phyloP scores from a whole-genome alignment of 306 rosid genomes.

The Vigna trinervia region DNA sequence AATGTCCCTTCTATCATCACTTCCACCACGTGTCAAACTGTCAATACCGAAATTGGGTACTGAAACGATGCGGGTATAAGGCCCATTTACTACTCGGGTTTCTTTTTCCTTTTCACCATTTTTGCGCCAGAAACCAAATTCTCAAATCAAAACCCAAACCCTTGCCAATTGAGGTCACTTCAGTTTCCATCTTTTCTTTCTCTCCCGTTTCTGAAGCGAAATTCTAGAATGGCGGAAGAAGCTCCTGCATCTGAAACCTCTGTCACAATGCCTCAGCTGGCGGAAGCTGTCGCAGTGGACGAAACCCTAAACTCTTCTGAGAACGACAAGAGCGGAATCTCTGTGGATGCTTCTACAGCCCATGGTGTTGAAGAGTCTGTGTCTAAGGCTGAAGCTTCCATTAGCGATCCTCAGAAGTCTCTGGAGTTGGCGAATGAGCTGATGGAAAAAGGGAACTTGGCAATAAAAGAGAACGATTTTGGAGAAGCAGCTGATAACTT shows the following conservation, averaged over 20 bases:
- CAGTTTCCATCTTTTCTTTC: neutral
- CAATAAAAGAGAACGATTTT: constrained; percentile 73
- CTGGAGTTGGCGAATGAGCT: constrained; percentile 66
- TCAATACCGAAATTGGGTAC: neutral
- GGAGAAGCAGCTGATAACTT: constrained; percentile 81
- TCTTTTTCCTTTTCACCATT: constrained; percentile 30
- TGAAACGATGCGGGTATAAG: constrained; percentile 16
- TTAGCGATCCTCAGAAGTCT: constrained; percentile 55
- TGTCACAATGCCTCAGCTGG: constrained; percentile 44
- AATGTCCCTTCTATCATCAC: neutral
- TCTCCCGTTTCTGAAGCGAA: constrained; percentile 22
- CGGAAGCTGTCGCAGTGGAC: constrained; percentile 30
- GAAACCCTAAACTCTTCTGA: constrained; percentile 49
- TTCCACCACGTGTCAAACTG: too few relatives aligned
- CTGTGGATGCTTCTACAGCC: constrained; percentile 53
- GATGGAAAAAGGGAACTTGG: constrained; percentile 71
- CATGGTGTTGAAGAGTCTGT: constrained; percentile 55
- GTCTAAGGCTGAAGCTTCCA: constrained; percentile 57
- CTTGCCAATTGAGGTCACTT: constrained; percentile 18
- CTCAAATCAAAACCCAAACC: constrained; percentile 40
- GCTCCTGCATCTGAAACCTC: constrained; percentile 62
- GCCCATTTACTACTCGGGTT: constrained; percentile 28
- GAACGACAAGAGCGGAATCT: constrained; percentile 45
- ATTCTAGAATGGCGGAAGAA: constrained; percentile 65
- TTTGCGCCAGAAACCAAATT: constrained; percentile 54